A percentile compares a stretch with the other conserved stretches of the same genome.
phyloP scores from a whole-genome alignment of 176 grass and related monocot species.

The Oropetium thomaeum region DNA sequence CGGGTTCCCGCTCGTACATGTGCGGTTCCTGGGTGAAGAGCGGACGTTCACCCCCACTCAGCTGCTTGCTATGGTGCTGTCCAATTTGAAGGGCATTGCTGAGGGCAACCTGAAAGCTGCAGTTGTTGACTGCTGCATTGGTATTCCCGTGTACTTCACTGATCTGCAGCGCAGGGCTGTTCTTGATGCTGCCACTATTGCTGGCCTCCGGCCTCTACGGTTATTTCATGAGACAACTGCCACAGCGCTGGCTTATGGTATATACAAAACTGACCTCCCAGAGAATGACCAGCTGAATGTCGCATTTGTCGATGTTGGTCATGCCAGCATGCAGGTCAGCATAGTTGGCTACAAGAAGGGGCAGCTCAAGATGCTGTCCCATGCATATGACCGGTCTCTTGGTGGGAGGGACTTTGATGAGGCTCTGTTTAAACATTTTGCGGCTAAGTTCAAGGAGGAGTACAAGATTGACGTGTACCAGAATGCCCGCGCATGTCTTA shows the following conservation, averaged over 20 bases:
- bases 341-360: conserved; percentile 62
- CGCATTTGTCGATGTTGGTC: conserved; percentile 81
- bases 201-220: conserved; percentile 51
- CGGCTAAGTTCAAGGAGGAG: conserved; percentile 51
- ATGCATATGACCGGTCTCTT: conserved; percentile 64
- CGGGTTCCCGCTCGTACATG: conserved; percentile 67
- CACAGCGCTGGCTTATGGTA: conserved; percentile 80
- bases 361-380: conserved; percentile 58
- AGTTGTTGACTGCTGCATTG: conserved; percentile 85
- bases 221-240: conserved; percentile 87
- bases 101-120: conserved; percentile 57
- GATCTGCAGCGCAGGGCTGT: conserved; percentile 85
- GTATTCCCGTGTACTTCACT: conserved; percentile 75
- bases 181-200: conserved; percentile 66
- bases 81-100: conserved; percentile 73
- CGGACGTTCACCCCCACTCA: conserved; percentile 63
- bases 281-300: conserved; percentile 72
- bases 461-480: conserved; percentile 76
- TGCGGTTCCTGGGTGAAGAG: conserved; percentile 56
- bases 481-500: conserved; percentile 48
- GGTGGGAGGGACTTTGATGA: conserved; percentile 84
- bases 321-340: conserved; percentile 87
- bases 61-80: conserved; percentile 78
- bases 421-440: conserved; percentile 64
- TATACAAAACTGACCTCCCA: conserved; percentile 81